Base-by-base conservation (phyloP, 192 early-diverging fungal genomes). In the Endogone sp. region DNA sequence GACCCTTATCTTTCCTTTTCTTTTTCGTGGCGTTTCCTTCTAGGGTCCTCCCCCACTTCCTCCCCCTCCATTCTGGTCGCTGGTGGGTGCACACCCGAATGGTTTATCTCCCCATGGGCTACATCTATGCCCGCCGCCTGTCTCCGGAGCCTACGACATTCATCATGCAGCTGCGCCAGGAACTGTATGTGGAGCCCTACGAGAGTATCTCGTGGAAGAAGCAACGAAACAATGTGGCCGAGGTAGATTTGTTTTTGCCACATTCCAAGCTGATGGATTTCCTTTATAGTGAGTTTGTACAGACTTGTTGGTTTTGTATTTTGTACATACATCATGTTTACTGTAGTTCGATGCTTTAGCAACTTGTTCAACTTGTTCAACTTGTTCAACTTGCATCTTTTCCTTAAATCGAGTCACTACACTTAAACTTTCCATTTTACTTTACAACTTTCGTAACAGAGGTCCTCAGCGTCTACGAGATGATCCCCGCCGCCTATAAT, bases 91-190 rank as follows among this genome's bases (percentile, higher is more conserved):
- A 99, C 75, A 92, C 92, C 10, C 89, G 98, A 22, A 79, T 85
- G 59, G 95, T 98, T 11, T 97, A 97, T 76, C 82, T 99, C n/a
- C 92, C 92, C 64, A 99, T 99, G 96, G 83, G 91, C 70, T 97
- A 95, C 67, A 78, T 96, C 28, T 98, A 98, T 79, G 94, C 88
- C 2, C 76, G 75, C 54, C 77, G 88, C 26, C 81, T 88, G 29
- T 77, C 80, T 26, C 77, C 86, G 55, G 82, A 89, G 9, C 68
- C 79, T 24, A 91, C 85, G 26, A 81, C 82, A 3, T 88, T 99
- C 65, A 93, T 92, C 25, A 67, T 82, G 31, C 81, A 88, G 32
- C 79, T 99, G 70, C 86, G 95, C 25, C 84, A 92, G 67, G 98
- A 99, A 81, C 77, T 99, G 23, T 99, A 96, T 70, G 82, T 86